Conservation (phyloP, 2,329 filamentous ascomycete species). For the Aspergillus fumigatiaffinis region DNA sequence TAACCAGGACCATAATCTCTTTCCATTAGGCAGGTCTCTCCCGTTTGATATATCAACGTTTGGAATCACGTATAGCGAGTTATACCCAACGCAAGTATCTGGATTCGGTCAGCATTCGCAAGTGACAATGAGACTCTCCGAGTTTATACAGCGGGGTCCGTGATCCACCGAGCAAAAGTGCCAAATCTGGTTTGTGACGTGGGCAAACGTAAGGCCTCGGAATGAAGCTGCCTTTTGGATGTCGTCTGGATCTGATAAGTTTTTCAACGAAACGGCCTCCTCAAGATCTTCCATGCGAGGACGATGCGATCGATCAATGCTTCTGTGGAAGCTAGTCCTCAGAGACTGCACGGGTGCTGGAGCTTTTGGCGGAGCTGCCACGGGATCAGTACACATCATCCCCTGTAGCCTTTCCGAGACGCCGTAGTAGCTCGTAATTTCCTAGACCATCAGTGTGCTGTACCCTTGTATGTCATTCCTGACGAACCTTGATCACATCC, state of each 20-base stretch:
- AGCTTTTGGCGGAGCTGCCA: conserved; percentile 24
- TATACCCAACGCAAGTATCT: conserved; percentile 70
- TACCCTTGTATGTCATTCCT: not conserved
- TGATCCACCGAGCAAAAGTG: conserved; percentile 72
- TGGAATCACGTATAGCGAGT: conserved; percentile 51
- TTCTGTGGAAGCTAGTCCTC: conserved; percentile 9
- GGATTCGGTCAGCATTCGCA: conserved; percentile 3
- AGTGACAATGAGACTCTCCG: not conserved
- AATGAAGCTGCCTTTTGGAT: conserved; percentile 22
- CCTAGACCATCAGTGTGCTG: conserved; percentile 16
- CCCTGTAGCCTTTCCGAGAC: conserved; percentile 64
- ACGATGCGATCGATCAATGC: conserved; percentile 6
- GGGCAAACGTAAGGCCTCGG: conserved; percentile 48
- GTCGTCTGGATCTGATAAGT: conserved; percentile 18
- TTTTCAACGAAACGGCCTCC: conserved; percentile 23
- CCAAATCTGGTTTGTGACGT: conserved; percentile 66
- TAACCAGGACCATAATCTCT: conserved; percentile 67
- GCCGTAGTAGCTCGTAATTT: conserved; percentile 59
- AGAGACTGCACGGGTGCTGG: conserved; percentile 12
- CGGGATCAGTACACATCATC: conserved; percentile 59
- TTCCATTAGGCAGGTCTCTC: conserved; percentile 44
- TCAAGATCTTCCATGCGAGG: conserved; percentile 28
- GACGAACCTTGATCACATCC: conserved; percentile 47
- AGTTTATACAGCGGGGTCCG: conserved; percentile 58
- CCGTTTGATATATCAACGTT: conserved; percentile 38